Percentiles rank a stretch among this genome's conserved stretches.
These are phyloP conservation scores for Phytophthora litchii DNA, from an alignment of 352 stramenopile species.

Conservation along the genomic window DNA sequence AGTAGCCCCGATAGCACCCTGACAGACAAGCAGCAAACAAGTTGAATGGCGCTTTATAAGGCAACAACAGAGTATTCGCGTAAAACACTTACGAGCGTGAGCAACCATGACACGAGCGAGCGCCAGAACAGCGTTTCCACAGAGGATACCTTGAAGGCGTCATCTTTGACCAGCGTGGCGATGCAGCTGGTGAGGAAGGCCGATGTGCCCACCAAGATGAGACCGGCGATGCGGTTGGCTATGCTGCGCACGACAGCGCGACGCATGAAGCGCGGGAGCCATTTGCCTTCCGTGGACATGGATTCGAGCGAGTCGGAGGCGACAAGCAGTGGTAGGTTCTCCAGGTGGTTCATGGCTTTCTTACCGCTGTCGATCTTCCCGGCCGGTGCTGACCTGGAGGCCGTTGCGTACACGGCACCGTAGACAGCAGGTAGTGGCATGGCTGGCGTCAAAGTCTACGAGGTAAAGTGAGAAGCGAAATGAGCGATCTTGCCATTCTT, in stretches of 20 bases:
- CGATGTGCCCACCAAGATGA: constrained; percentile 55
- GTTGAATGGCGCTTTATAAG: not conserved
- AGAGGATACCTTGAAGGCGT: constrained; percentile 49
- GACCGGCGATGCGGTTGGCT: constrained; percentile 34
- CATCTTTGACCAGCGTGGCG: constrained; percentile 62
- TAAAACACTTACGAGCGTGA: constrained; percentile 48
- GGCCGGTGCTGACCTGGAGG: constrained; percentile 20
- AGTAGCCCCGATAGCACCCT: constrained; percentile 47
- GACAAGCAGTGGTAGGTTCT: constrained; percentile 50
- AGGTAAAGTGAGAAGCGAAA: constrained; percentile 13
- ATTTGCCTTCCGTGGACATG: constrained; percentile 30
- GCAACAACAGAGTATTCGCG: not conserved
- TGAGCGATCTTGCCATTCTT: constrained; percentile 30
- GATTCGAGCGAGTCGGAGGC: constrained; percentile 33
- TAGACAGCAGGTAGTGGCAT: constrained; percentile 42
- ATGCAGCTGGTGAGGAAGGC: constrained; percentile 68
- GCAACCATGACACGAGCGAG: constrained; percentile 53
- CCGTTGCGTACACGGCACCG: constrained; percentile 31
- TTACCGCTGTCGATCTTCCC: constrained; percentile 42
- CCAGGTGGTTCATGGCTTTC: constrained; percentile 44
- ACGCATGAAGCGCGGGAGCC: constrained; percentile 41
- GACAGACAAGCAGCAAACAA: not conserved
- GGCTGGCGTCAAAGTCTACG: not conserved
- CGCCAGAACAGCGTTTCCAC: constrained; percentile 78
- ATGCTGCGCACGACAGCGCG: constrained; percentile 32